Evolutionary conservation across 1,139 yeast species (phyloP).

Genomic region (Chernovozyma aurita): DNA sequence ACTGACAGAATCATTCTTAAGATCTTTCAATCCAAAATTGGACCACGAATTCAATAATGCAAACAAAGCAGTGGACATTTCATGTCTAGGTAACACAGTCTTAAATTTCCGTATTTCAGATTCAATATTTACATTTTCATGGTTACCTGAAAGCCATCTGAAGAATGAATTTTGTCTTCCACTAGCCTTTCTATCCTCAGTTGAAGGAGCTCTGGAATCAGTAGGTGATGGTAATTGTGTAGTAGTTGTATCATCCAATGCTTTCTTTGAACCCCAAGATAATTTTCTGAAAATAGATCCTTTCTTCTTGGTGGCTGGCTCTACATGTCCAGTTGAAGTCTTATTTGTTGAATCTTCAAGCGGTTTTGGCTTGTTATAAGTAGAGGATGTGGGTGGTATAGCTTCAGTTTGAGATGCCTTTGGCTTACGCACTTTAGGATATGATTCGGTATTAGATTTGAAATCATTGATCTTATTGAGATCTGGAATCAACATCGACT

Average conservation of each 20-base stretch:
- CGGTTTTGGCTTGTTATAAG: slow-evolving; percentile 19
- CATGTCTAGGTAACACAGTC: slow-evolving; percentile 48
- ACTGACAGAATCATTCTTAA: slow-evolving; percentile 42
- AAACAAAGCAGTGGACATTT: slow-evolving; percentile 60
- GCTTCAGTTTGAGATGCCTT: slow-evolving; percentile 12
- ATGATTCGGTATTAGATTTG: slow-evolving; percentile 17
- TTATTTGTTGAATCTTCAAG: slow-evolving; percentile 32
- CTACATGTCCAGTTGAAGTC: neutral
- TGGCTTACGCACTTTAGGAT: slow-evolving; percentile 24
- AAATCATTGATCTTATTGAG: slow-evolving; percentile 8
- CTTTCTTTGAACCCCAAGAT: slow-evolving; percentile 50
- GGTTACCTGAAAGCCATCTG: slow-evolving; percentile 38
- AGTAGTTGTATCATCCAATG: slow-evolving; percentile 17
- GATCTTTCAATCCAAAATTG: slow-evolving; percentile 61
- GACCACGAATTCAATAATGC: slow-evolving; percentile 66
- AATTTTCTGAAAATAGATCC: slow-evolving; percentile 60
- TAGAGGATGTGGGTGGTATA: slow-evolving; percentile 18
- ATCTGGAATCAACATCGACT: slow-evolving; percentile 36
- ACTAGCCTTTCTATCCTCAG: slow-evolving; percentile 29
- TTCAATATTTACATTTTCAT: slow-evolving; percentile 14
- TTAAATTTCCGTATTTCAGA: slow-evolving; percentile 33
- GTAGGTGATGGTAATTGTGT: slow-evolving; percentile 39
- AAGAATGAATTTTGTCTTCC: slow-evolving; percentile 28
- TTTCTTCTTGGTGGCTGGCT: slow-evolving; percentile 25
- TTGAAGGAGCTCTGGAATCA: slow-evolving; percentile 27